phyloP scores from a whole-genome alignment of 1,284 basidiomycete genomes.

The Leccinum pallidistipes region DNA sequence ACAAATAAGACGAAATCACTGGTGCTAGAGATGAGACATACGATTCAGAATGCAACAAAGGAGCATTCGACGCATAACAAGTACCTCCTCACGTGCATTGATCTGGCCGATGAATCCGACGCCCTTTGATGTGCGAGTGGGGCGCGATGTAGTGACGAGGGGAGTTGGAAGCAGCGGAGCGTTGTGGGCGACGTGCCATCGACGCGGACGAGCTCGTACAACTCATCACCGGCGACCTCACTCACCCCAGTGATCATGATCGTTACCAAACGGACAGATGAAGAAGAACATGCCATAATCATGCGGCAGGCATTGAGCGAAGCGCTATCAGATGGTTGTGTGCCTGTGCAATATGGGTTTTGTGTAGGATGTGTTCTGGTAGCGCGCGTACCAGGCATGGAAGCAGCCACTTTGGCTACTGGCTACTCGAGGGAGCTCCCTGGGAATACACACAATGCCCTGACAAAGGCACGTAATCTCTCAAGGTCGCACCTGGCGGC shows the following conservation, averaged over 20 bases:
- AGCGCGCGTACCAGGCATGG: conserved; percentile 39
- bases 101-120: conserved; percentile 93
- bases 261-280: conserved; percentile 1
- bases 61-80: not conserved
- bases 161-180: no score
- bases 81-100: conserved; percentile 81
- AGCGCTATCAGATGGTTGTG: conserved; percentile 62
- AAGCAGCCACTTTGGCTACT: conserved; percentile 63
- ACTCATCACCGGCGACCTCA: not conserved
- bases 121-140: conserved; percentile 36
- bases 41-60: not conserved
- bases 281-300: conserved; percentile 46
- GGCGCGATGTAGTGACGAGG: no score
- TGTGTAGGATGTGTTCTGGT: conserved; percentile 92
- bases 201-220: not conserved
- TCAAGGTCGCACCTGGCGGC: conserved; percentile 43
- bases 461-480: conserved; percentile 67
- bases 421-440: conserved; percentile 92
- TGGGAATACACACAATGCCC: conserved; percentile 96
- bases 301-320: conserved; percentile 71
- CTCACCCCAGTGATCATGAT: conserved; percentile 2
- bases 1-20: no score
- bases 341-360: conserved; percentile 80
- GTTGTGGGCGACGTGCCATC: no score
- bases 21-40: no score